A percentile compares a stretch with the other conserved stretches of the same genome.
phyloP scores from a whole-genome alignment of 2,329 filamentous ascomycete genomes.

The Beauveria sp. region DNA sequence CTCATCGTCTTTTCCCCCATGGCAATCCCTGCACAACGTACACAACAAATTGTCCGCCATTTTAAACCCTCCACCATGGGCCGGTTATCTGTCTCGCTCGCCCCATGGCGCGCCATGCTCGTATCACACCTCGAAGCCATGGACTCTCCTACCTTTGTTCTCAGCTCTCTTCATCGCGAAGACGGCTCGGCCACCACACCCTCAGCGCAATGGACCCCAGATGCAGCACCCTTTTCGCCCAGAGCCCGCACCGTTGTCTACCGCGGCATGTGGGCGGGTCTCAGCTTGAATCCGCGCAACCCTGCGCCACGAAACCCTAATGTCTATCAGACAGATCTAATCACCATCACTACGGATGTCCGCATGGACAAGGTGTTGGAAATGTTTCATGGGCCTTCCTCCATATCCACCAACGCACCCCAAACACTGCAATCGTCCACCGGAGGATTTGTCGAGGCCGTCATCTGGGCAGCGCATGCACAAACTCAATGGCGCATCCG shows the following conservation, averaged over 20 bases:
- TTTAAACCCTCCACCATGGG: constrained; percentile 20
- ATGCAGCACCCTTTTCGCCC: constrained; percentile 36
- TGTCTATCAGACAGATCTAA: constrained; percentile 65
- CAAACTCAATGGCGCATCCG: constrained; percentile 79
- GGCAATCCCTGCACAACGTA: constrained; percentile 18
- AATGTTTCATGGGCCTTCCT: constrained; percentile 44
- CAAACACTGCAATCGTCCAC: constrained; percentile 39
- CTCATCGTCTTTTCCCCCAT: constrained; percentile 2
- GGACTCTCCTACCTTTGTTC: constrained; percentile 40
- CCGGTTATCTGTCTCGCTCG: constrained; percentile 22
- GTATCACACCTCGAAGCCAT: constrained; percentile 42
- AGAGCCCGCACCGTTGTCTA: constrained; percentile 75
- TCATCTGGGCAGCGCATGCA: constrained; percentile 68
- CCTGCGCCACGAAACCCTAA: constrained; percentile 62
- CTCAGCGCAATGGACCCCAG: constrained; percentile 28
- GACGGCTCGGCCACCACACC: constrained; percentile 3
- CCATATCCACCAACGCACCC: neutral
- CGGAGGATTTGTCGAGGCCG: constrained; percentile 68
- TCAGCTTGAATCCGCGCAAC: constrained; percentile 68
- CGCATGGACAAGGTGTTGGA: constrained; percentile 79
- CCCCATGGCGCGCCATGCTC: constrained; percentile 48
- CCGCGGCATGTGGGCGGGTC: constrained; percentile 72
- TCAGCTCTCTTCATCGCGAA: constrained; percentile 40
- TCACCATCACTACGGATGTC: constrained; percentile 79
- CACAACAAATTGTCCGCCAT: constrained; percentile 21